These are phyloP conservation scores for Leccinum aurantiacum DNA, from an alignment of 768 basidiomycete genomes.

Conservation along the genomic window DNA sequence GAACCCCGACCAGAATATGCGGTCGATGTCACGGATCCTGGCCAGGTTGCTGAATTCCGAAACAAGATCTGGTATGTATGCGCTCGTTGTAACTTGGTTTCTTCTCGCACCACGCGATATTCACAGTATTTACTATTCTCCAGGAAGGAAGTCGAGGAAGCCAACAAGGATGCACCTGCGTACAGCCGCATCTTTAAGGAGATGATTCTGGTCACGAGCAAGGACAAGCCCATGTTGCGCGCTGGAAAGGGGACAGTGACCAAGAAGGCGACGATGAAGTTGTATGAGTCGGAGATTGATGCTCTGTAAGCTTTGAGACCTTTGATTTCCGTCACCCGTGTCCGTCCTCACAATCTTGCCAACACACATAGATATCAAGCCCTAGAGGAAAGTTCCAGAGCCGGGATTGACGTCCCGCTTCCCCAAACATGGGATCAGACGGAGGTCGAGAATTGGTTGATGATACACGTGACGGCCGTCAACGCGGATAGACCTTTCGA, in stretches of 20 bases:
- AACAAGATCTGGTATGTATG: conserved; percentile 39
- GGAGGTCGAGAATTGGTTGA: conserved; percentile 28
- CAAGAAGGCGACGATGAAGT: conserved; percentile 38
- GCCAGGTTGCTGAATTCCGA: conserved; percentile 31
- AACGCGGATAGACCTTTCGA: conserved; percentile 8
- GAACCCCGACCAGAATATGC: conserved; percentile 33
- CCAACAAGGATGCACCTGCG: conserved; percentile 39
- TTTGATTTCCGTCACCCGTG: not conserved
- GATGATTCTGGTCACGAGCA: conserved; percentile 47
- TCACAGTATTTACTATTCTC: not conserved
- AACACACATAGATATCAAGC: conserved; percentile 26
- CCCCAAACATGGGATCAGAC: conserved; percentile 25
- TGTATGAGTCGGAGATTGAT: conserved; percentile 48
- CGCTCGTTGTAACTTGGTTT: not conserved
- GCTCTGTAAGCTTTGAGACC: conserved; percentile 33
- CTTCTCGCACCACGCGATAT: too few relatives aligned
- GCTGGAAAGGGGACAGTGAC: conserved; percentile 48
- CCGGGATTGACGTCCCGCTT: conserved; percentile 23
- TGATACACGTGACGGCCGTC: conserved; percentile 22
- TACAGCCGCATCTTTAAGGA: conserved; percentile 51
- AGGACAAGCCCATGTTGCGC: conserved; percentile 44
- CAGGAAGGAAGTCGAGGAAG: conserved; percentile 42
- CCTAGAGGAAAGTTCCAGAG: conserved; percentile 25
- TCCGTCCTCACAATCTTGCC: not conserved
- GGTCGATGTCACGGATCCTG: conserved; percentile 32